A percentile compares a stretch with the other conserved stretches of the same genome.
Evolutionary conservation across 1,284 basidiomycete species (phyloP).

Genomic region (Lignosus rhinocerotis): DNA sequence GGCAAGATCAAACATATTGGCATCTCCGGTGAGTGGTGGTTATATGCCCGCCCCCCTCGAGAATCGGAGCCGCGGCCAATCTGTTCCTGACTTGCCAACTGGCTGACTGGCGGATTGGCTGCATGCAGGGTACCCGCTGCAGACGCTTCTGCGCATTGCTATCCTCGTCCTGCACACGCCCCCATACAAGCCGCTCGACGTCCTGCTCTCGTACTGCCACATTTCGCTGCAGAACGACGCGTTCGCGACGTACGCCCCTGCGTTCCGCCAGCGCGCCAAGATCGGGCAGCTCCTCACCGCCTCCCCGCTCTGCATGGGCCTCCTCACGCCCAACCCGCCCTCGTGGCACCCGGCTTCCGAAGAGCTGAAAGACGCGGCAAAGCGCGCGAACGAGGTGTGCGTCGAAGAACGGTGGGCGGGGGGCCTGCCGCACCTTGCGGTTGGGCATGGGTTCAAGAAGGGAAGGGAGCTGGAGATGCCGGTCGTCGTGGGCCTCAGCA

Average conservation of each 20-base stretch:
- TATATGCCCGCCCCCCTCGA: neutral
- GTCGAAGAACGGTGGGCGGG: conserved; percentile 37
- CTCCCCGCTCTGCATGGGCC: conserved; percentile 91
- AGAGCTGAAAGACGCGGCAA: conserved; percentile 47
- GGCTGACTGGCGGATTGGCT: neutral
- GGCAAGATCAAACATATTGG: conserved; percentile 83
- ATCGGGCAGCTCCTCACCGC: conserved; percentile 79
- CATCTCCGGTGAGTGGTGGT: conserved; percentile 64
- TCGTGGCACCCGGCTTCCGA: conserved; percentile 85
- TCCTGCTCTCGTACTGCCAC: conserved; percentile 87
- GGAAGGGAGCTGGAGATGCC: conserved; percentile 54
- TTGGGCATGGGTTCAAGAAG: conserved; percentile 69
- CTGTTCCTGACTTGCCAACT: neutral
- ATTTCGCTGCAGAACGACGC: conserved; percentile 81
- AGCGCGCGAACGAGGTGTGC: conserved; percentile 34
- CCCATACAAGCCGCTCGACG: conserved; percentile 72
- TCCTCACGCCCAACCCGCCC: conserved; percentile 73
- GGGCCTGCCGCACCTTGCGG: conserved; percentile 69
- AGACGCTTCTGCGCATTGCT: conserved; percentile 82
- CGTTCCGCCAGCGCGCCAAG: conserved; percentile 63
- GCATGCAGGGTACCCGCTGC: conserved; percentile 76
- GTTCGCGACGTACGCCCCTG: conserved; percentile 60
- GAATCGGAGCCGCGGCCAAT: neutral
- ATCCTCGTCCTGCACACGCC: conserved; percentile 69
- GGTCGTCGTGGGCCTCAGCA: conserved; percentile 77